Evolutionary conservation across 139 green algal genomes (phyloP), one percentile per base, ranked within the genome.

Genomic region (Chlorella sp.): DNA sequence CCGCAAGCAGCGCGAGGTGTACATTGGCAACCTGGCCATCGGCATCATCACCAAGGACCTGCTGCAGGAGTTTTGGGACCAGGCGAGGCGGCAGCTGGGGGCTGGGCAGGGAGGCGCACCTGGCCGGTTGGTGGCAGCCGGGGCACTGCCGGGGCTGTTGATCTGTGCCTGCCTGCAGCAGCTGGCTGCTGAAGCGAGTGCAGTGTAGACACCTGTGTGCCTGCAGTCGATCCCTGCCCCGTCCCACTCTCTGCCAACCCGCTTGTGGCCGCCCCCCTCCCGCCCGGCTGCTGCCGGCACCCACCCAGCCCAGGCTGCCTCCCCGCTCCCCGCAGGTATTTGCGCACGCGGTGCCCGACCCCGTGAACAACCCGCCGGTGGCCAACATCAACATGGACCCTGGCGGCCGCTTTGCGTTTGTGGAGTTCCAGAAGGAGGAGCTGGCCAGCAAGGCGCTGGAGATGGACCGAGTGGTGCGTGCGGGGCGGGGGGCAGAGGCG

Each of bases 1-100:
- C 71, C 93, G 90, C 87, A 96, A 96, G 87, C 89, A 94, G 81
- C 89, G 95, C 1, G 95, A 98, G 75, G 92, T 97, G 47, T 98
- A 97, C 80, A 93, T 98, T 1, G 95, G 95, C 81, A 98, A 98
- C 91, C 87, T 98, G 57, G 92, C 93, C 23, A 95, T 98, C 32
- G 95, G 95, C 16, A 80, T 93, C 9, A 91, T 96, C 20, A 95
- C 78, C 1, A 81, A 87, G 4, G 86, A 94, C 32, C 94, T 98
- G 89, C 87, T 98, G 76, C 72, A 82, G 26, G 95, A 98, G 90
- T 88, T 98, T 72, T 98, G 98, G 88, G 97, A 98, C 86, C 91
- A 91, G 11, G 93, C 92, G 38, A 20, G 76, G 7, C 55, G 30
- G 55, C 11, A 7, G 47, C 28, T n/a, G 47, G n/a, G 36, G 38